Percentiles rank a stretch among this genome's conserved stretches.
Evolutionary conservation across 1,139 yeast species (phyloP).

Genomic region (Candida sp.): DNA sequence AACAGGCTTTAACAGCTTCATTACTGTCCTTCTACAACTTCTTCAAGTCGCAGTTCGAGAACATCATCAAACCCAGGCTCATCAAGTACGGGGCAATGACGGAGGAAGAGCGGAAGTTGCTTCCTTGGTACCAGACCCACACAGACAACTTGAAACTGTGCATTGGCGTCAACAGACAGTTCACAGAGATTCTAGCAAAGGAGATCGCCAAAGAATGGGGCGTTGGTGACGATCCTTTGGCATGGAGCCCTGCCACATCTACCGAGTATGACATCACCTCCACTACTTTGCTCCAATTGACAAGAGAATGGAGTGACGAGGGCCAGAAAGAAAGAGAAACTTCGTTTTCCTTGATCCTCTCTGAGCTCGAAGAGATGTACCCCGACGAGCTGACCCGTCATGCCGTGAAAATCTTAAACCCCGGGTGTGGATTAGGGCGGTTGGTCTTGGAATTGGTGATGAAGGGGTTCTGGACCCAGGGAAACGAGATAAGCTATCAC

Average conservation of each 20-base stretch:
- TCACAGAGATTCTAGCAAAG: slow-evolving; percentile 50
- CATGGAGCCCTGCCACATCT: slow-evolving; percentile 50
- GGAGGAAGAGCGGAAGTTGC: slow-evolving; percentile 39
- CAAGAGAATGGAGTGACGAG: slow-evolving; percentile 78
- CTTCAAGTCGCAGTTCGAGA: slow-evolving; percentile 38
- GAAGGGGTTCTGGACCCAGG: slow-evolving; percentile 77
- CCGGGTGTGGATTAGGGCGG: slow-evolving; percentile 88
- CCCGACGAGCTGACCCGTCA: slow-evolving; percentile 46
- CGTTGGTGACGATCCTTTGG: slow-evolving; percentile 32
- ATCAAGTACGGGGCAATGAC: slow-evolving; percentile 34
- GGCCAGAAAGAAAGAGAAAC: slow-evolving; percentile 57
- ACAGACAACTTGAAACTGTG: slow-evolving; percentile 47
- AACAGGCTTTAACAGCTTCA: slow-evolving; percentile 40
- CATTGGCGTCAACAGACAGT: slow-evolving; percentile 52
- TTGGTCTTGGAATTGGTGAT: slow-evolving; percentile 73
- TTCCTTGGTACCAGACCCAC: slow-evolving; percentile 59
- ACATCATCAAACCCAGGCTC: slow-evolving; percentile 38
- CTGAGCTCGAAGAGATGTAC: slow-evolving; percentile 43
- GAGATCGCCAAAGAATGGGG: slow-evolving; percentile 61
- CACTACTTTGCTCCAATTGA: slow-evolving; percentile 63
- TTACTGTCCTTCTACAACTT: slow-evolving; percentile 41
- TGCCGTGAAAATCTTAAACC: slow-evolving; percentile 58
- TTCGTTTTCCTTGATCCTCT: slow-evolving; percentile 50
- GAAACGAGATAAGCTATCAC: slow-evolving; percentile 84
- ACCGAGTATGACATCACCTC: slow-evolving; percentile 66